Base-by-base conservation (phyloP, 1,139 yeast genomes). In the Taphrina communis region DNA sequence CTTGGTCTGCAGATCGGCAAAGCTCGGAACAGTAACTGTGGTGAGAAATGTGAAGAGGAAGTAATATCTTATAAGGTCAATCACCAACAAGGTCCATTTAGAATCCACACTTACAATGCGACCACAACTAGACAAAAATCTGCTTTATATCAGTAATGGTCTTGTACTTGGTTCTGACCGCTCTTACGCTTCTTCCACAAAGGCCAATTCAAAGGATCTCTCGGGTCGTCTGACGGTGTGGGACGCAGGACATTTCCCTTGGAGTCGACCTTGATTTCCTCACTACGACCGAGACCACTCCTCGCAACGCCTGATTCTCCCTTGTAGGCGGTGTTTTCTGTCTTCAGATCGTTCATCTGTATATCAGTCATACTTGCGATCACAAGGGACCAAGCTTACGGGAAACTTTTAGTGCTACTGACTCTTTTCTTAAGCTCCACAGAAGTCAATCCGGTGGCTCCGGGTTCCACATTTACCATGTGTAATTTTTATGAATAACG, bases 131-230 rank as follows among this genome's bases (percentile, higher is more conserved):
- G 62, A 58, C 62, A 58, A 11, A 53, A 14, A 53, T 53, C 58
- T 53, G 35, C 14, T 1, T 6, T 6, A 35, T 42, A 21, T 53
- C 42, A 53, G 25, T 42, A 51, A 25, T 25, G 31, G 31, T 25
- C 31, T 25, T 25, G 31, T 25, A 25, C 31, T 25, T 25, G 31
- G 31, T 0, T 25, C 31, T 25, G 31, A 25, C 31, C 31, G 1
- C 38, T 48, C 35, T 44, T 48, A 19, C 39, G 59, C 38, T 78
- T 79, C 44, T 78, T 74, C 42, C 71, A 42, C 9, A 57, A 52
- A 1, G 74, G 65, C 85, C 85, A 83, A 75, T 84, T 85, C 63
- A 85, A 77, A 1, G 88, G 88, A 74, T 85, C 88, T 73, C 85
- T 84, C 25, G 84, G 83, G 4, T 86, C 83, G 70, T 83, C 83